Evolutionary conservation across 75 land plant genomes (phyloP).

Genomic region (Gnetum montanum): DNA sequence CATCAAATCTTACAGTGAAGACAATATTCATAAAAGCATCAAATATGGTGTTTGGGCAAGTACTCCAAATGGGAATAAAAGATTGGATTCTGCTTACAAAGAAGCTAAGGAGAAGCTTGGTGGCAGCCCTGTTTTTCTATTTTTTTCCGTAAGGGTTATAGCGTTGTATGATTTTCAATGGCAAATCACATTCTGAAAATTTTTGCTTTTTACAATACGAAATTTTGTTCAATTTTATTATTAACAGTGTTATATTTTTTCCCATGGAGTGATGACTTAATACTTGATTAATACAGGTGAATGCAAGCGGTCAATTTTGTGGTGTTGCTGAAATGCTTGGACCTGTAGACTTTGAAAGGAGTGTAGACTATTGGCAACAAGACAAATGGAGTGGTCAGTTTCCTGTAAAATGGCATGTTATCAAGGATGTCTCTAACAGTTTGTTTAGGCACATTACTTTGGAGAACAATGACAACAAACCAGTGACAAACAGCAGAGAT

Average conservation of each 20-base stretch:
- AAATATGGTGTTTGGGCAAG: slow-evolving; percentile 39
- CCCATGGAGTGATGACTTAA: no score
- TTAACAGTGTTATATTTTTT: no score
- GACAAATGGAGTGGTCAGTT: slow-evolving; percentile 50
- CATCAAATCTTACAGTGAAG: slow-evolving; percentile 36
- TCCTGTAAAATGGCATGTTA: slow-evolving; percentile 31
- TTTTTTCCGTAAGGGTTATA: slow-evolving; percentile 22
- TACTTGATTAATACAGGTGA: slow-evolving; percentile 25
- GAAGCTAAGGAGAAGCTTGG: slow-evolving; percentile 15
- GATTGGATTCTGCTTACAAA: slow-evolving; percentile 20
- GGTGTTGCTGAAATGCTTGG: slow-evolving; percentile 62
- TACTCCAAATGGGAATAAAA: slow-evolving; percentile 36
- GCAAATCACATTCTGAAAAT: not conserved
- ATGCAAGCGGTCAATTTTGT: slow-evolving; percentile 68
- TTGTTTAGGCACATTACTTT: slow-evolving; percentile 31
- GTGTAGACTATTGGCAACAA: slow-evolving; percentile 59
- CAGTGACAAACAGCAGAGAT: slow-evolving; percentile 40
- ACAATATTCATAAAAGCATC: slow-evolving; percentile 37
- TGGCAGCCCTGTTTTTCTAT: slow-evolving; percentile 23
- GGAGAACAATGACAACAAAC: slow-evolving; percentile 48
- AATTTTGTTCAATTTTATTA: not conserved
- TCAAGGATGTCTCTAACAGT: slow-evolving; percentile 32
- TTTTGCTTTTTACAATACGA: not conserved
- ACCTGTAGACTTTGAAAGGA: slow-evolving; percentile 34
- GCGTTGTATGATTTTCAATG: not conserved